phyloP scores from a whole-genome alignment of 2,329 filamentous ascomycete species.

The Colletotrichum destructivum region DNA sequence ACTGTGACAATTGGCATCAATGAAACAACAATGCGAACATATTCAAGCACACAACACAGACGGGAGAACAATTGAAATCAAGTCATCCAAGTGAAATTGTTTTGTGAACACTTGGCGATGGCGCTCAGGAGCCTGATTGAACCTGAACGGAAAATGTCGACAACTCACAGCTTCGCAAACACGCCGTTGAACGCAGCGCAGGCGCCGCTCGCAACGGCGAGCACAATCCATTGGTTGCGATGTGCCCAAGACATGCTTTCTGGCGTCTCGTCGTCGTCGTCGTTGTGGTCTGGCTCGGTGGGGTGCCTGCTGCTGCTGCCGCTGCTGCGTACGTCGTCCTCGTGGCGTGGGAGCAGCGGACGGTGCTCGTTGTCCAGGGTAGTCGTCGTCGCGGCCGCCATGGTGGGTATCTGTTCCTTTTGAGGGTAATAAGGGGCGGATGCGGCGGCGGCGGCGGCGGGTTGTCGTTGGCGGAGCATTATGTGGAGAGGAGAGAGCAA shows the following conservation, averaged over 20 bases:
- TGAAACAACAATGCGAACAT: not conserved
- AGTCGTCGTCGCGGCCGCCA: conserved; percentile 42
- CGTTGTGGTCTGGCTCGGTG: conserved; percentile 7
- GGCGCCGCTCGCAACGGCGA: conserved; percentile 81
- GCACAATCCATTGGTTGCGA: conserved; percentile 73
- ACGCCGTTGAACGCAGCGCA: conserved; percentile 87
- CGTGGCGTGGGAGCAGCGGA: conserved; percentile 44
- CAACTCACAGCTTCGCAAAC: conserved; percentile 83
- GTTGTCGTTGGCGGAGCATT: conserved; percentile 46
- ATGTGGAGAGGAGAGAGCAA: conserved; percentile 34
- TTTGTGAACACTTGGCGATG: conserved; percentile 8
- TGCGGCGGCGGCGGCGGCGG: conserved; percentile 35
- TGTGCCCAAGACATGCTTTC: conserved; percentile 46
- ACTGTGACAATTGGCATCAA: not conserved
- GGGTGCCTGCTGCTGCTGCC: not conserved
- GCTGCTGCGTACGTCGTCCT: conserved; percentile 32
- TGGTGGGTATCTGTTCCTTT: conserved; percentile 42
- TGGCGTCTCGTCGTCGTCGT: conserved; percentile 7
- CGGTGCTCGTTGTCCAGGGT: conserved; percentile 44
- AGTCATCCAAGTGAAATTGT: not conserved
- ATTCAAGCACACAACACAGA: not conserved
- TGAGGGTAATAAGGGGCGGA: conserved; percentile 28
- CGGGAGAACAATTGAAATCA: not conserved
- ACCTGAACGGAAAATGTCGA: not conserved
- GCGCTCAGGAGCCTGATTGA: conserved; percentile 6